These are phyloP conservation scores for Boletus patriciae DNA, from an alignment of 768 basidiomycete genomes.

Conservation along the genomic window DNA sequence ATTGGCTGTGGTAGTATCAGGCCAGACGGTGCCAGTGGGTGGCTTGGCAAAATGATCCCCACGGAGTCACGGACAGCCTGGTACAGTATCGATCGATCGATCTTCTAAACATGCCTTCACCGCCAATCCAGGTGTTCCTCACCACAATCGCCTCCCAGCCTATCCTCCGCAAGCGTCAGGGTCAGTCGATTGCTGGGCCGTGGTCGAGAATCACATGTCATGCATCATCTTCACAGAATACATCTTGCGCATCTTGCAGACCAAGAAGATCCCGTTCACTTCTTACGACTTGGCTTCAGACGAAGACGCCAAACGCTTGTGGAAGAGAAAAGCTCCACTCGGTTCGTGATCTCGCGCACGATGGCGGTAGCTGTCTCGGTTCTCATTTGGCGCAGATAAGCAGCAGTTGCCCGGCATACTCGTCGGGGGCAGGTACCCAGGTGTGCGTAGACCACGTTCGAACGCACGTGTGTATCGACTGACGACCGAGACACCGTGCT, in stretches of 20 bases:
- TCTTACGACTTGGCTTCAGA: conserved; percentile 87
- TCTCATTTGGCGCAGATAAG: conserved; percentile 52
- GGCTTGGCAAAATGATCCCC: not conserved
- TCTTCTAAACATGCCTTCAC: conserved; percentile 60
- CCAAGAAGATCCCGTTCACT: conserved; percentile 79
- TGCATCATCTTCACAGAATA: conserved; percentile 53
- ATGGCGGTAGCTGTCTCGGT: not conserved
- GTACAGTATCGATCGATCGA: conserved; percentile 6
- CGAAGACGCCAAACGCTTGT: conserved; percentile 73
- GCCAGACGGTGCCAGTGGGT: not conserved
- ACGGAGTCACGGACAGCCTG: not conserved
- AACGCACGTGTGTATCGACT: not conserved
- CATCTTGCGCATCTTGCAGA: conserved; percentile 76
- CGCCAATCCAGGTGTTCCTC: conserved; percentile 76
- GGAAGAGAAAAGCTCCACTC: conserved; percentile 77
- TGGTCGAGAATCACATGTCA: not conserved
- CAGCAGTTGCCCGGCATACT: conserved; percentile 84
- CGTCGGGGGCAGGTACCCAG: conserved; percentile 72
- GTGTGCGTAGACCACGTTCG: conserved; percentile 49
- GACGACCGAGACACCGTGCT: conserved; percentile 2
- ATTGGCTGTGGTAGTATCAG: not conserved
- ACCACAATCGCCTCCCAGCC: conserved; percentile 89
- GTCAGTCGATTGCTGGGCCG: conserved; percentile 34
- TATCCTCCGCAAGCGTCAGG: conserved; percentile 76
- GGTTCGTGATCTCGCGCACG: conserved; percentile 38